These are phyloP conservation scores for Antrodiella citrinella DNA, from an alignment of 768 basidiomycete genomes.

Conservation along the genomic window DNA sequence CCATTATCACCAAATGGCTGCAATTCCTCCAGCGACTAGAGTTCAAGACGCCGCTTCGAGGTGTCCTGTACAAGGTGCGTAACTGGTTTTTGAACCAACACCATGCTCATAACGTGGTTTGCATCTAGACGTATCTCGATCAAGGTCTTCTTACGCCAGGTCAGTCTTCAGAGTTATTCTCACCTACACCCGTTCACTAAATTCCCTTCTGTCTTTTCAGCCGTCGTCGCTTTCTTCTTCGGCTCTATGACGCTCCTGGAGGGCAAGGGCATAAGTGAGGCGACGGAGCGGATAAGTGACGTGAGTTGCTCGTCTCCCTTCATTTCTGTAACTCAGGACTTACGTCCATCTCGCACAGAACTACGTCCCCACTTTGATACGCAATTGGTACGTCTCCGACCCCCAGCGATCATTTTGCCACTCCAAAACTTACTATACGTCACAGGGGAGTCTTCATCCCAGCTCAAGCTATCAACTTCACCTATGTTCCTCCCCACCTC, in stretches of 20 bases:
- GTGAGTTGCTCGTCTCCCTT: slow-evolving; percentile 14
- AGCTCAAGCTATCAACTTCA: slow-evolving; percentile 73
- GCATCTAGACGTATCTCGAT: slow-evolving; percentile 65
- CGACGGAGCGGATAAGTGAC: slow-evolving; percentile 35
- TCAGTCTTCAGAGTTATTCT: slow-evolving; percentile 18
- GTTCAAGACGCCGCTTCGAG: slow-evolving; percentile 52
- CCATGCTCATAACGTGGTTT: neutral
- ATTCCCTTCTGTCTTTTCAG: too few species aligned
- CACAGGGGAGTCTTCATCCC: slow-evolving; percentile 67
- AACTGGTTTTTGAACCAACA: too few species aligned
- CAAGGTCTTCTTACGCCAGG: slow-evolving; percentile 73
- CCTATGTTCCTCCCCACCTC: slow-evolving; percentile 66
- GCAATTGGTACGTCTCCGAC: slow-evolving; percentile 52
- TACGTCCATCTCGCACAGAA: slow-evolving; percentile 28
- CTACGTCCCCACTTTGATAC: slow-evolving; percentile 65
- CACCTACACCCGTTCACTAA: slow-evolving; percentile 5
- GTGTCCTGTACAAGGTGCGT: slow-evolving; percentile 54
- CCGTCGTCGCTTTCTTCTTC: slow-evolving; percentile 50
- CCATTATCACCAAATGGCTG: slow-evolving; percentile 79
- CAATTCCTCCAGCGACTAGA: slow-evolving; percentile 61
- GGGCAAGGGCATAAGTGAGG: slow-evolving; percentile 52
- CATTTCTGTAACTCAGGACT: too few species aligned
- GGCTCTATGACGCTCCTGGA: slow-evolving; percentile 76
- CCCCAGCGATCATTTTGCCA: neutral
- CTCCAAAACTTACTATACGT: neutral